Evolutionary conservation across 2,329 filamentous ascomycete species (phyloP), one percentile per base, ranked within the genome.

Genomic region (Fragosphaeria purpurea): DNA sequence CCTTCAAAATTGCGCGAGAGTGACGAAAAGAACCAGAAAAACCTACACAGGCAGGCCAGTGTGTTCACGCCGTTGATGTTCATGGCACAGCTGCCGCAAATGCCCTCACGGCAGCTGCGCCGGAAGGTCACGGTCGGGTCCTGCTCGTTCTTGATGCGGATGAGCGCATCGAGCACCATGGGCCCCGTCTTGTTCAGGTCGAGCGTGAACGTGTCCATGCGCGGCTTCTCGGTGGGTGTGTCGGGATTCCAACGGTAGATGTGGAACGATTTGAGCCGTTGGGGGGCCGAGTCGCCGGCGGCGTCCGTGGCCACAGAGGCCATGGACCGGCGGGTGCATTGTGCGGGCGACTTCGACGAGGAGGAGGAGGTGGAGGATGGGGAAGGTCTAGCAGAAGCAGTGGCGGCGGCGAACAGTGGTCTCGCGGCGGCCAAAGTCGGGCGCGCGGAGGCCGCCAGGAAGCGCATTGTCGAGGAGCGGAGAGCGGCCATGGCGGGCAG

Each of bases 61-160:
- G 93, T 98, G 76, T 98, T 98, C 64, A 94, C 86, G 68, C 93
- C 93, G 69, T 97, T 94, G 68, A 98, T 97, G 78, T 98, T 98
- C 93, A 98, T 98, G 59, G 93, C 93, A 68, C 93, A 98, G 70
- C 88, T 95, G 60, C 93, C 93, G 67, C 93, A 98, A 64, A 98
- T 98, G 61, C 93, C 93, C 79, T 98, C 93, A 72, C 93, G 80
- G 75, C 93, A 98, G 70, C 87, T 94, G 69, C 93, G 75, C 67
- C 93, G 82, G 79, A 98, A 98, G 50, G 93, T 97, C 63, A 98
- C 72, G 44, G 93, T 97, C 47, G 93, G 89, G 70, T 98, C 93
- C 57, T 95, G 72, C 79, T 98, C 93, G 71, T 98, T 98, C 86
- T 98, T 98, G 73, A 98, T 96, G 62, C 91, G 79, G 69, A 98